Base-by-base conservation (phyloP, 2,329 filamentous ascomycete genomes). In the Didymella segeticola region DNA sequence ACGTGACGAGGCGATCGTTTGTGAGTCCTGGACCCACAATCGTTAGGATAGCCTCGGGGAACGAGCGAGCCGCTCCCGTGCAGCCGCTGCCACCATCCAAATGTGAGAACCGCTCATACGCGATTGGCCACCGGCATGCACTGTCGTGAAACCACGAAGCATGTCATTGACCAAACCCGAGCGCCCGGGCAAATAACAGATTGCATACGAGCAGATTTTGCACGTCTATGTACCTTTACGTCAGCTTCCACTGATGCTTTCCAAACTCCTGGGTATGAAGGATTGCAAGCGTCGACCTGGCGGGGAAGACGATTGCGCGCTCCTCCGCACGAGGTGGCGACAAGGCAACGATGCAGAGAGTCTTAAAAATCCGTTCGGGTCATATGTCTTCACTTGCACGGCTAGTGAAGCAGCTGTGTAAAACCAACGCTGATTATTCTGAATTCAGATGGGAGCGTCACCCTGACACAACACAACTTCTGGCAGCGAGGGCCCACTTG, bases 321-420 rank as follows among this genome's bases (percentile, higher is more conserved):
- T 51, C 34, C 53, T 56, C 53, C 51, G 51, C 12, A 12, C 39
- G n/a, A n/a, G n/a, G n/a, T n/a, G n/a, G n/a, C n/a, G n/a, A n/a
- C n/a, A n/a, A n/a, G n/a, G n/a, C n/a, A n/a, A n/a, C n/a, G n/a
- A n/a, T n/a, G n/a, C n/a, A n/a, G n/a, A n/a, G n/a, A n/a, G n/a
- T n/a, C n/a, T n/a, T n/a, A n/a, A n/a, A n/a, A n/a, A n/a, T n/a
- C n/a, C n/a, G n/a, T n/a, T n/a, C n/a, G n/a, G n/a, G n/a, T n/a
- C n/a, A n/a, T n/a, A n/a, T n/a, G n/a, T n/a, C n/a, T n/a, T n/a
- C 38, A 36, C 17, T 17, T 30, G 9, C 22, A 36, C 17, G 22
- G 27, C 9, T 10, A 7, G 15, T 26, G 42, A 46, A 47, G 22
- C 29, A 30, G 20, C 23, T 33, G 17, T n/a, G 14, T 2, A 6